A percentile compares a stretch with the other conserved stretches of the same genome.
Conservation (phyloP, 768 basidiomycete species). For the Trametes meyenii region DNA sequence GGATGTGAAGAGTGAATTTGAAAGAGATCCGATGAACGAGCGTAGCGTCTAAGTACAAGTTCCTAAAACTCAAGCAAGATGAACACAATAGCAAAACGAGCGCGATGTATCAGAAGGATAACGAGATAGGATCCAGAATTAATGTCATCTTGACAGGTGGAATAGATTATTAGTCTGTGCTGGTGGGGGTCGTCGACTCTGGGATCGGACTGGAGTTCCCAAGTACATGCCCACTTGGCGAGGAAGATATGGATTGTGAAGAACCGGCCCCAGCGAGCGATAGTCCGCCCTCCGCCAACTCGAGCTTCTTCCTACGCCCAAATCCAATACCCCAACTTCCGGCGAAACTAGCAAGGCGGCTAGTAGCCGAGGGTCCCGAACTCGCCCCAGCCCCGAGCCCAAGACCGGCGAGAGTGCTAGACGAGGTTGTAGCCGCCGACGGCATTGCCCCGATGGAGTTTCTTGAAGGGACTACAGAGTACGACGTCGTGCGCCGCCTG, state of each 20-base stretch:
- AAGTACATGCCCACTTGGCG: constrained; percentile 10
- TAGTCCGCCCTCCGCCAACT: constrained; percentile 5
- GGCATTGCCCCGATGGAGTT: constrained; percentile 23
- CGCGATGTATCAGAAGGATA: background rate
- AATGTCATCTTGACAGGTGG: background rate
- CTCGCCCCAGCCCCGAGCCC: constrained; percentile 14
- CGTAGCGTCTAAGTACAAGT: constrained; percentile 5
- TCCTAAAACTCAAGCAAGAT: constrained; percentile 6
- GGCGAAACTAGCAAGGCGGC: constrained; percentile 37
- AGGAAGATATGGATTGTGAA: constrained; percentile 4
- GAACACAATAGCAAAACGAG: constrained; percentile 3
- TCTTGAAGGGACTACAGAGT: constrained; percentile 50
- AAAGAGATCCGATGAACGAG: constrained; percentile 8
- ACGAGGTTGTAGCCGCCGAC: constrained; percentile 45
- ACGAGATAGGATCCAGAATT: too few species aligned
- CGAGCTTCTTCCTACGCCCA: constrained; percentile 51
- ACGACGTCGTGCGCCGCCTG: constrained; percentile 62
- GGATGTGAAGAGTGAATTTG: background rate
- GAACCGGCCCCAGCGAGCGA: background rate
- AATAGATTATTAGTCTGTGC: background rate
- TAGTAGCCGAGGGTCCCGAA: constrained; percentile 26
- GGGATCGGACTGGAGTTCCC: constrained; percentile 21
- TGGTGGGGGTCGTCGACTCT: constrained; percentile 13
- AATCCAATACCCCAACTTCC: constrained; percentile 68
- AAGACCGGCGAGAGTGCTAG: constrained; percentile 28